Conservation (phyloP, 1,139 yeast species). For the Pichia cactophila region DNA sequence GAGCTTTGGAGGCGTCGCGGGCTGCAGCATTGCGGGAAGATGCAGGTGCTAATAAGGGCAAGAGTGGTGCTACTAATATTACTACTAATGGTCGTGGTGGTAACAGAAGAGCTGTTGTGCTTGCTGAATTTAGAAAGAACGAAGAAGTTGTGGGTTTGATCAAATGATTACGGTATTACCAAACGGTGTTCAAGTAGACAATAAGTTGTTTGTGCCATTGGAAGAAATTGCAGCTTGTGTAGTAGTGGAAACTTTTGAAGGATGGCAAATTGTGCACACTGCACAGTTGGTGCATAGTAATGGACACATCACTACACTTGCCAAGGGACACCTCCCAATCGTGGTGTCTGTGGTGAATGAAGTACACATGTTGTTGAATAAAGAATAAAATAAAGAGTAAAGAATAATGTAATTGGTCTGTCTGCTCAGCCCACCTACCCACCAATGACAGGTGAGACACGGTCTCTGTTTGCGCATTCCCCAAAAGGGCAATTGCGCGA, state of each 20-base stretch:
- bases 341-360: background rate
- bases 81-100: conserved; percentile 4
- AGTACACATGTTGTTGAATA: background rate
- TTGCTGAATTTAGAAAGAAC: conserved; percentile 51
- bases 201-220: background rate
- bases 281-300: background rate
- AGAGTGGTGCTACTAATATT: conserved; percentile 15
- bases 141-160: conserved; percentile 58
- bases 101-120: conserved; percentile 42
- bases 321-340: background rate
- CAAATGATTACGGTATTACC: conserved; percentile 3
- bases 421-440: too few relatives aligned
- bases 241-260: background rate
- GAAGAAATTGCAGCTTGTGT: background rate
- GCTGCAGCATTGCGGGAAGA: too few relatives aligned
- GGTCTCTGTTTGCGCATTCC: too few relatives aligned
- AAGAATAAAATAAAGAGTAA: too few relatives aligned
- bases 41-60: conserved; percentile 28
- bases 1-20: conserved; percentile 34
- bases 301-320: background rate
- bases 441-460: too few relatives aligned
- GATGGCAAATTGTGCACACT: background rate
- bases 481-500: too few relatives aligned
- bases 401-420: too few relatives aligned
- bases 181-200: background rate